Base-by-base conservation (phyloP, 495 filamentous ascomycete species). In the Penicillium malachiteum region DNA sequence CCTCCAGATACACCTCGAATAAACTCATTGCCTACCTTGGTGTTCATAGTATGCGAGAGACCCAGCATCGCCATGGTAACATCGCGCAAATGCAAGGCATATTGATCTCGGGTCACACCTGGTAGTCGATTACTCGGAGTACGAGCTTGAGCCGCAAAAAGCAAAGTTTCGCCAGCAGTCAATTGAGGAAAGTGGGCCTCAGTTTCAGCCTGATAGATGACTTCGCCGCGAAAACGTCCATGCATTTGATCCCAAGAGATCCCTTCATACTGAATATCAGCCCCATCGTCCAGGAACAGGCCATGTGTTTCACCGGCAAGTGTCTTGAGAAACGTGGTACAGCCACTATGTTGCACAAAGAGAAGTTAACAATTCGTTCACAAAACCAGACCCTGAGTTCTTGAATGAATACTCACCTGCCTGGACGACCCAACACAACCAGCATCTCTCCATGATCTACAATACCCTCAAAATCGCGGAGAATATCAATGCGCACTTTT, bases 111-210 rank as follows among this genome's bases (percentile, higher is more conserved):
- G 21, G 77, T 74, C 9, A 90, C 79, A 7, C 85, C 84, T 0
- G 78, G 71, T 16, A 84, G 77, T 17, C 88, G 74, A 45, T 86
- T 81, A 7, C 77, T 71, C 14, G 88, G 87, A 10, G 87, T 80
- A 50, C 87, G 77, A 5, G 89, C 82, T 55, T 78, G 72, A 13
- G 88, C 85, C 17, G 90, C 90, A 59, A 93, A 92, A 4, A 81
- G 80, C 17, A 95, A 67, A 1, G 90, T 95, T 60, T 95, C 83
- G 6, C 86, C 89, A 10, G 90, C 89, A 0, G 85, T 88, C 47
- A 93, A 72, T 69, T 88, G 83, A 13, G 90, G 89, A 64, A 92
- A 91, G 70, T 92, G 88, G 2, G 88, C 81, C 61, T 94, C 90
- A 11, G 83, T 82, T 68, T 92, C 90, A 33, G 89, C 87, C 38